Percentiles rank a stretch among this genome's conserved stretches.
These are phyloP conservation scores for Populus tremula DNA, from an alignment of 345 rosid species.

Conservation along the genomic window DNA sequence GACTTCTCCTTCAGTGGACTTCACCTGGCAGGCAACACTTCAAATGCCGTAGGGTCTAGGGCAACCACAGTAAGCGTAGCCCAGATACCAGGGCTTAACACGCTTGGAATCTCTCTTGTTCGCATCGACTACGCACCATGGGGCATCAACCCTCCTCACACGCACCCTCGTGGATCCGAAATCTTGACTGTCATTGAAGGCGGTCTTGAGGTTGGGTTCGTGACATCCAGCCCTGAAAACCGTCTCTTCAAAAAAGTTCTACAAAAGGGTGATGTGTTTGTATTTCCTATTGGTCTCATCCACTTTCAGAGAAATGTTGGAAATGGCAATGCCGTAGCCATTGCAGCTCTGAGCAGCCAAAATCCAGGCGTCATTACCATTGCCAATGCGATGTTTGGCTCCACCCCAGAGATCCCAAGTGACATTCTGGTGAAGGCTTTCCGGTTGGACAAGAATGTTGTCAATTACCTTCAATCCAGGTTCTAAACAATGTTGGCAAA, in stretches of 20 bases:
- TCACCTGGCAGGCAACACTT: background rate
- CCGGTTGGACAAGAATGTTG: background rate
- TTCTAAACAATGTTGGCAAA: background rate
- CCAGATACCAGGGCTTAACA: background rate
- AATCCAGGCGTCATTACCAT: background rate
- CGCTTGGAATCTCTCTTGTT: too few relatives aligned
- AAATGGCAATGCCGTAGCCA: constrained; percentile 3
- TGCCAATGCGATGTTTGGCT: constrained; percentile 14
- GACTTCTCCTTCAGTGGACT: background rate
- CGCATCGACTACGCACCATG: background rate
- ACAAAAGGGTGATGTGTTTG: constrained; percentile 13
- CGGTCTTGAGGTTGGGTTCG: constrained; percentile 12
- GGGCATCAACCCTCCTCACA: constrained; percentile 6
- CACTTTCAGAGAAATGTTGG: constrained; percentile 22
- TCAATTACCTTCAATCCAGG: background rate
- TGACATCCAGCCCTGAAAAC: constrained; percentile 8
- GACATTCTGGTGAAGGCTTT: constrained; percentile 16
- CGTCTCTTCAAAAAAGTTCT: constrained; percentile 15
- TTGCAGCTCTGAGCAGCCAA: constrained; percentile 19
- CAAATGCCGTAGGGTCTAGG: background rate
- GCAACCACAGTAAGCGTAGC: background rate
- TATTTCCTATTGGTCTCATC: constrained; percentile 13
- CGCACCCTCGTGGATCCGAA: constrained; percentile 20
- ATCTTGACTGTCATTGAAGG: constrained; percentile 11
- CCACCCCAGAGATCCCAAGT: background rate